Base-by-base conservation (phyloP, 2,329 filamentous ascomycete genomes). In the Fusarium sp. region DNA sequence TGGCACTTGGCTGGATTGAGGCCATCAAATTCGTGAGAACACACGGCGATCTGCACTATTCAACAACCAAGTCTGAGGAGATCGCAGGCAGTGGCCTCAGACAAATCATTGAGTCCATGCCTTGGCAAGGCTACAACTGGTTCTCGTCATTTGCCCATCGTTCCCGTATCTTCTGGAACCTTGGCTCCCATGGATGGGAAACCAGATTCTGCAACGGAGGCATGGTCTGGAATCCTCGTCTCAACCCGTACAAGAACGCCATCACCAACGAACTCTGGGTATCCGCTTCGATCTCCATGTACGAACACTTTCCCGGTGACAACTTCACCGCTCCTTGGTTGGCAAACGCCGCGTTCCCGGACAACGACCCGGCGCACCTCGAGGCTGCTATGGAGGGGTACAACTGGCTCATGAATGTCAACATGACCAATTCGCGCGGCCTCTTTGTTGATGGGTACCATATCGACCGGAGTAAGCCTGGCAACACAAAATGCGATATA, bases 201-300 rank as follows among this genome's bases (percentile, higher is more conserved):
- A 93, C 90, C 25, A 87, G 87, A 27, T 88, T 97, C 6, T 98
- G 96, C 78, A 89, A 89, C 6, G 96, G 96, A 25, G 96, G 96
- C 52, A 97, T 98, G 93, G 89, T 91, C 16, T 98, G 96, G 96
- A 97, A 94, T 75, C 94, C 94, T 4, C 89, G 90, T 39, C 84
- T 96, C 32, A 83, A 88, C 43, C 95, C 95, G 0, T 98, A 98
- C 85, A 98, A 98, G 81, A 98, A 98, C 79, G 95, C 96, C 72
- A 97, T 98, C 77, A 98, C 96, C 34, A 98, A 98, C 79, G 91
- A 98, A 81, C 89, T 98, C 1, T 98, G 90, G 84, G 94, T 98
- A 70, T 88, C 95, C 0, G 95, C 94, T 0, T 97, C 94, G 25
- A 89, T 96, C 39, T 90, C 89, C 63, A 98, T 98, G 96, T 98